Conservation (phyloP, 2,329 filamentous ascomycete species). For the Sphaerulina musiva region DNA sequence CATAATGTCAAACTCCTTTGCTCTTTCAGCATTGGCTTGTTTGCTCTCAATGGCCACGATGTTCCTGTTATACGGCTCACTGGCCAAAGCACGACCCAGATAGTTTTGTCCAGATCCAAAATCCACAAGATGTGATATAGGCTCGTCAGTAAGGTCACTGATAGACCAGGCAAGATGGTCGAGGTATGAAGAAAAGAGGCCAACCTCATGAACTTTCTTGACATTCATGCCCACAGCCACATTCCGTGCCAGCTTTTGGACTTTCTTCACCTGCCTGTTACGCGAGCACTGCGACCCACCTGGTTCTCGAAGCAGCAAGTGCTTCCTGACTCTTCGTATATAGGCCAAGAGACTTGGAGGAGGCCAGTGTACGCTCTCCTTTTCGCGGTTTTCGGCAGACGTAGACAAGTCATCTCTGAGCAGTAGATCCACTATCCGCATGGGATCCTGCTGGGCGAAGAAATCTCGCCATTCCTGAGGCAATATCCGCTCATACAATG, state of each 20-base stretch:
- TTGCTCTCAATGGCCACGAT: slow-evolving; percentile 87
- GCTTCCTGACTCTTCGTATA: slow-evolving; percentile 58
- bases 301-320: slow-evolving; percentile 59
- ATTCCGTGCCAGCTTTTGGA: slow-evolving; percentile 58
- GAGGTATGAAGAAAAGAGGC: slow-evolving; percentile 82
- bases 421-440: slow-evolving; percentile 72
- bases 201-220: slow-evolving; percentile 93
- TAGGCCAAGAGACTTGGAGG: slow-evolving; percentile 62
- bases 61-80: slow-evolving; percentile 74
- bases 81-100: slow-evolving; percentile 78
- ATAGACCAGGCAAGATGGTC: slow-evolving; percentile 57
- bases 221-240: slow-evolving; percentile 87
- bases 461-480: slow-evolving; percentile 76
- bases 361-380: slow-evolving; percentile 35
- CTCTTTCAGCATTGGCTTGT: slow-evolving; percentile 78
- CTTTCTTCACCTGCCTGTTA: slow-evolving; percentile 29
- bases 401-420: slow-evolving; percentile 65
- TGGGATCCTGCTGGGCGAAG: slow-evolving; percentile 63
- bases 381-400: slow-evolving; percentile 20
- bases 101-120: slow-evolving; percentile 98
- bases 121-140: slow-evolving; percentile 81
- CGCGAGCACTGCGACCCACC: slow-evolving; percentile 25
- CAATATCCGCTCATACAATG: slow-evolving; percentile 71
- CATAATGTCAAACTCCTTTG: slow-evolving; percentile 74
- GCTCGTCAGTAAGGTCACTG: slow-evolving; percentile 38